Evolutionary conservation across 495 filamentous ascomycete genomes (phyloP).

Genomic region (Jackrogersella multiformis): DNA sequence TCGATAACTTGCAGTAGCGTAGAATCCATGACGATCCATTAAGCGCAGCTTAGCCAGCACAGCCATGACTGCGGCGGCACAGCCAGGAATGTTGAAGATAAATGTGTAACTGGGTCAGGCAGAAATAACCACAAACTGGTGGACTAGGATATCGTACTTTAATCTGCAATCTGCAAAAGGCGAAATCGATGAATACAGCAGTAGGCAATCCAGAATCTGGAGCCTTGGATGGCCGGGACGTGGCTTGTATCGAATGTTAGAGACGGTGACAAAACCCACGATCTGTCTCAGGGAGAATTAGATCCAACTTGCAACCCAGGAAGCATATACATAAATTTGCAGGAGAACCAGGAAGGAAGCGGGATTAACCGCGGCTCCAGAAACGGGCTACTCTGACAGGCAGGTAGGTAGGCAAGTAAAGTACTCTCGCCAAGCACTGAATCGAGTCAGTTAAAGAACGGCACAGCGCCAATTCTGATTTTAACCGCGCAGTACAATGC

Average conservation of each 20-base stretch:
- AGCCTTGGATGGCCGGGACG: conserved; percentile 15
- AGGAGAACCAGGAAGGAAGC: conserved; percentile 1
- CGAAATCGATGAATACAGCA: neutral
- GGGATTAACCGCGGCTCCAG: conserved; percentile 5
- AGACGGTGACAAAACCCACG: conserved; percentile 8
- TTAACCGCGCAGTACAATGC: conserved; percentile 36
- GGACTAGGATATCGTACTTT: neutral
- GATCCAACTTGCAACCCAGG: conserved; percentile 6
- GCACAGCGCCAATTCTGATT: conserved; percentile 25
- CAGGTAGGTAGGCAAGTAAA: no score
- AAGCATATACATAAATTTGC: conserved; percentile 11
- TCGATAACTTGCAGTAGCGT: conserved; percentile 35
- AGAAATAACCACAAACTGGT: conserved; percentile 8
- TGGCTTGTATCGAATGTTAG: conserved; percentile 18
- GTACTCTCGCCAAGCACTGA: neutral
- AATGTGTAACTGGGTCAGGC: conserved; percentile 23
- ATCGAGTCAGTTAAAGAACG: conserved; percentile 13
- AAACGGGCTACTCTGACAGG: conserved; percentile 3
- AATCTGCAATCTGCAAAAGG: neutral
- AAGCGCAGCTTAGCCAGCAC: conserved; percentile 22
- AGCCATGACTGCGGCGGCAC: conserved; percentile 40
- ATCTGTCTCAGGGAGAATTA: conserved; percentile 16
- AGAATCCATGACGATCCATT: conserved; percentile 23
- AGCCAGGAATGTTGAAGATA: conserved; percentile 7
- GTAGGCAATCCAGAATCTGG: neutral